These are phyloP conservation scores for Trichoderma gracile DNA, from an alignment of 2,329 filamentous ascomycete genomes.

Conservation along the genomic window DNA sequence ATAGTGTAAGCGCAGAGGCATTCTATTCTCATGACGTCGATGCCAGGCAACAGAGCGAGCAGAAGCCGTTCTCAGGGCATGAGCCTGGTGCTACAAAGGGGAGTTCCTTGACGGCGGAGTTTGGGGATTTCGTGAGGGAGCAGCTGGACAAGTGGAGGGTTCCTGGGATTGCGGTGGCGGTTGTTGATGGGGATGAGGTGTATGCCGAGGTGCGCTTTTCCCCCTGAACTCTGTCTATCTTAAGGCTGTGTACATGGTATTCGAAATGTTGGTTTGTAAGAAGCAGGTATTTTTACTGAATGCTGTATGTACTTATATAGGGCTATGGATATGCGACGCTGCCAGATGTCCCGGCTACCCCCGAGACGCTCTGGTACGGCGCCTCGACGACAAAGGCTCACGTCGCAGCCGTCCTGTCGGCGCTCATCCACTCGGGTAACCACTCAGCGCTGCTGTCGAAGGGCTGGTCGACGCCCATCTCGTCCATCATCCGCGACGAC, in stretches of 20 bases:
- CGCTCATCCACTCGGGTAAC: conserved; percentile 49
- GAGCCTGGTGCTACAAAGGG: neutral
- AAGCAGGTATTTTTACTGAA: neutral
- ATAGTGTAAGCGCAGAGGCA: neutral
- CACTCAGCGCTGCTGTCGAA: conserved; percentile 33
- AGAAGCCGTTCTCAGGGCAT: neutral
- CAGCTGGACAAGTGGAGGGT: conserved; percentile 25
- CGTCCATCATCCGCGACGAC: conserved; percentile 50
- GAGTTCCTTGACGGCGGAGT: conserved; percentile 21
- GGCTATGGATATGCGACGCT: conserved; percentile 36
- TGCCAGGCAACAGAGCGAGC: neutral
- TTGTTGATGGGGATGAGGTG: conserved; percentile 33
- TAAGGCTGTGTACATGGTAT: neutral
- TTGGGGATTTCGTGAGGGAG: conserved; percentile 18
- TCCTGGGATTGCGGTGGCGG: conserved; percentile 38
- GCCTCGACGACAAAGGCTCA: conserved; percentile 60
- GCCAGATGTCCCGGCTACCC: conserved; percentile 44
- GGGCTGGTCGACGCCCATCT: conserved; percentile 51
- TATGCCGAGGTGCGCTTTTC: conserved; percentile 31
- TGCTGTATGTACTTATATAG: conserved; percentile 23
- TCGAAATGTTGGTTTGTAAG: no score
- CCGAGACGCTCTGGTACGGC: conserved; percentile 54
- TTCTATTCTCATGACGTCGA: neutral
- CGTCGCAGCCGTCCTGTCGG: conserved; percentile 50
- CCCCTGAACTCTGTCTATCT: no score